These are phyloP conservation scores for Fallopia convolvulus DNA, from an alignment of 148 eudicot genomes.

Conservation along the genomic window DNA sequence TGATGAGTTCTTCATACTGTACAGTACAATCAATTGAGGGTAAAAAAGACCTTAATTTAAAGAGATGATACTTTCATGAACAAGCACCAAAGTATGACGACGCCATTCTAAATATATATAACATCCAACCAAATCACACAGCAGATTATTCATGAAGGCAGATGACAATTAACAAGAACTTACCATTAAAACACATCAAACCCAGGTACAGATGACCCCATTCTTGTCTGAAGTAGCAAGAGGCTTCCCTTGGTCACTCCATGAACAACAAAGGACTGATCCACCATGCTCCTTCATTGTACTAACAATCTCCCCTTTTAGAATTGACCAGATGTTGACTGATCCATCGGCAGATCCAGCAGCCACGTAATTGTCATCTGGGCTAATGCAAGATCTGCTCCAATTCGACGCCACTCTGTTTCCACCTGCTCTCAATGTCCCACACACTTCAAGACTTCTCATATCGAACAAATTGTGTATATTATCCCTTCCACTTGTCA, in stretches of 20 bases:
- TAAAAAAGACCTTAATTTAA: background rate
- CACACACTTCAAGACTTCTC: conserved; percentile 70
- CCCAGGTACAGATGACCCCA: conserved; percentile 76
- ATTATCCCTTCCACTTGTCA: conserved; percentile 94
- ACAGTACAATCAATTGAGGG: background rate
- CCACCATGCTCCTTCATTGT: conserved; percentile 71
- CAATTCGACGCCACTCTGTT: conserved; percentile 80
- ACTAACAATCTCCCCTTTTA: conserved; percentile 52
- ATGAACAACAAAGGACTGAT: conserved; percentile 72
- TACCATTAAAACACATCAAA: conserved; percentile 19
- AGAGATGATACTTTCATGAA: background rate
- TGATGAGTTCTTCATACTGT: background rate
- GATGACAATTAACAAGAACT: background rate
- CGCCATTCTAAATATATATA: background rate
- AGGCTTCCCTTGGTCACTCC: conserved; percentile 85
- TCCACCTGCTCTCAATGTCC: conserved; percentile 64
- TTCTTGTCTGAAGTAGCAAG: conserved; percentile 77
- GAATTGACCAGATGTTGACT: conserved; percentile 71
- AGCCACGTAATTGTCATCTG: conserved; percentile 83
- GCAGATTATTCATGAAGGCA: background rate
- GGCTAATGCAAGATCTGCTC: conserved; percentile 88
- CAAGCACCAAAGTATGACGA: background rate
- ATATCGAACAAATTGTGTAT: conserved; percentile 81
- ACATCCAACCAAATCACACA: background rate
- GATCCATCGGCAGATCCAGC: conserved; percentile 92